phyloP scores from a whole-genome alignment of 1,284 basidiomycete species.

The Cutaneotrichosporon dermatis region DNA sequence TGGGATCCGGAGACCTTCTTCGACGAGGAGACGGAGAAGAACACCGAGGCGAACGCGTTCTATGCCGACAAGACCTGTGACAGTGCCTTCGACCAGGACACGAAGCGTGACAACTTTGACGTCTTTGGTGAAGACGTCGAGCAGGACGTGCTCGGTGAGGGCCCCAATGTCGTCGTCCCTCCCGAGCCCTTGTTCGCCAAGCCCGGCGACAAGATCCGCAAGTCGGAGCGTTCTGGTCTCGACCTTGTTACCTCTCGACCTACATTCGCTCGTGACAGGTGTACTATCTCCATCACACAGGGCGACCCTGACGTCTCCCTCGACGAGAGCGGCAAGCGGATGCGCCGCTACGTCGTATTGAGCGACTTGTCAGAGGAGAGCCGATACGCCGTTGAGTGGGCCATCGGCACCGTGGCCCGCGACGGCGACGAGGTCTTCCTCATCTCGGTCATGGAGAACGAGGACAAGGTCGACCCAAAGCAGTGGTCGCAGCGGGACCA shows the following conservation, averaged over 20 bases:
- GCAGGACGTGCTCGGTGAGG: constrained; percentile 47
- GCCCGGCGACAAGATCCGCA: constrained; percentile 25
- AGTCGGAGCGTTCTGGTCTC: constrained; percentile 34
- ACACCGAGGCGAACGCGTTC: constrained; percentile 67
- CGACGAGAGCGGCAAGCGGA: constrained; percentile 56
- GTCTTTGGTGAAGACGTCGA: constrained; percentile 53
- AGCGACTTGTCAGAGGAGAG: constrained; percentile 92
- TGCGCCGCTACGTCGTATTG: constrained; percentile 77
- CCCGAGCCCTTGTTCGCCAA: constrained; percentile 40
- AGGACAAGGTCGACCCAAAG: constrained; percentile 81
- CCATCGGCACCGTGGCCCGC: constrained; percentile 88
- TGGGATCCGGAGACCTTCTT: constrained; percentile 55
- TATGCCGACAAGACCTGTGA: constrained; percentile 26
- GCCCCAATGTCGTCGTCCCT: constrained; percentile 73
- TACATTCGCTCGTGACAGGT: constrained; percentile 82
- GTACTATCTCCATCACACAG: constrained; percentile 83
- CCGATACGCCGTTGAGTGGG: constrained; percentile 89
- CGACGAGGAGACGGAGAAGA: constrained; percentile 69
- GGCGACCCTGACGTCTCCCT: constrained; percentile 65
- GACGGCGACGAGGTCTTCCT: constrained; percentile 90
- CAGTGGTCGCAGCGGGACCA: constrained; percentile 64
- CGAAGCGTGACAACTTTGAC: constrained; percentile 17
- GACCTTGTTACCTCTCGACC: constrained; percentile 66
- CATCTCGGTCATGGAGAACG: constrained; percentile 89
- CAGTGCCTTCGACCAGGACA: neutral